These are phyloP conservation scores for Hansenula sp. DNA, from an alignment of 1,139 yeast species.

Conservation along the genomic window DNA sequence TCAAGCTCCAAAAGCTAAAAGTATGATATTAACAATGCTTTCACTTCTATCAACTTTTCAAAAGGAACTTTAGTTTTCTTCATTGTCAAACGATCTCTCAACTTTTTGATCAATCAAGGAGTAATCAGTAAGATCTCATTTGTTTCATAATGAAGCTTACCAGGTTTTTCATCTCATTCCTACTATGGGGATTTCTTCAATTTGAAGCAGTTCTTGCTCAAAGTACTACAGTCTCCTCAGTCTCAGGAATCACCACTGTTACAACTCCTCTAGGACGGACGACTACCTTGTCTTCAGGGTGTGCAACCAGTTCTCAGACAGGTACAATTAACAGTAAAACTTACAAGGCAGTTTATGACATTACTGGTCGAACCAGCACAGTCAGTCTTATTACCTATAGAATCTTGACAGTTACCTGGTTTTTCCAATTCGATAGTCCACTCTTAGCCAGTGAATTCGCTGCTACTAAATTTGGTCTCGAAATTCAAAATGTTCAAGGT, in stretches of 20 bases:
- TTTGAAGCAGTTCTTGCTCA: neutral
- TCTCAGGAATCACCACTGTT: neutral
- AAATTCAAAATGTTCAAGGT: conserved; percentile 8
- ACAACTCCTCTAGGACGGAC: neutral
- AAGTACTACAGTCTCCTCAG: neutral
- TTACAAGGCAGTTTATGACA: conserved; percentile 6
- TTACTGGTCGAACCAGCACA: conserved; percentile 5
- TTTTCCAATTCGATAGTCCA: conserved; percentile 10
- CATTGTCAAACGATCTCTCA: too few species aligned
- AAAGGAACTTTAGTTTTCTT: too few species aligned
- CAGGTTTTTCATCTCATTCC: neutral
- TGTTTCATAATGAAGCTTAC: neutral
- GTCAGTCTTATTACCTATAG: neutral
- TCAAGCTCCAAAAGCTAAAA: too few species aligned
- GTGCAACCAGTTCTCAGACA: conserved; percentile 6
- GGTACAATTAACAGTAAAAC: conserved; percentile 5
- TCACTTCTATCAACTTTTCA: too few species aligned
- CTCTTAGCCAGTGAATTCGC: conserved; percentile 8
- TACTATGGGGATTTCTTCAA: neutral
- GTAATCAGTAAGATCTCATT: too few species aligned
- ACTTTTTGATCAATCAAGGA: too few species aligned
- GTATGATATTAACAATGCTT: too few species aligned
- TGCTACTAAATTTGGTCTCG: conserved; percentile 5
- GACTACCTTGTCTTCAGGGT: conserved; percentile 1
- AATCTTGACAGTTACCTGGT: conserved; percentile 13